Evolutionary conservation across 2,329 filamentous ascomycete genomes (phyloP).

Genomic region (Epichloe sibirici): DNA sequence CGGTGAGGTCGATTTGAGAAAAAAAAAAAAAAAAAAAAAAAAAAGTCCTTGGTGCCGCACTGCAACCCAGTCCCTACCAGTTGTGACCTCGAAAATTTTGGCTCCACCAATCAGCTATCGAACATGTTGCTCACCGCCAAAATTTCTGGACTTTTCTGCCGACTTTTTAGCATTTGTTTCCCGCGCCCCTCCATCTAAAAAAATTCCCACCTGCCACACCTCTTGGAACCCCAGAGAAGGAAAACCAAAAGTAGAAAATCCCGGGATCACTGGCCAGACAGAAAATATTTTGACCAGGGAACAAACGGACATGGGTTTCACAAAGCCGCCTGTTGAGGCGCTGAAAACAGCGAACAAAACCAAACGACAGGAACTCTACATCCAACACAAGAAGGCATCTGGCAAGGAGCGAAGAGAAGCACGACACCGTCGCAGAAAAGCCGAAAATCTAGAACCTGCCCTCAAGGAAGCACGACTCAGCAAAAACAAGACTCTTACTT

Average conservation of each 20-base stretch:
- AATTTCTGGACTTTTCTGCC: conserved; percentile 25
- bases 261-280: not conserved
- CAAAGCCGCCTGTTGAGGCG: conserved; percentile 23
- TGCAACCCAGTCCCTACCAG: not conserved
- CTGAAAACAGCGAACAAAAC: conserved; percentile 60
- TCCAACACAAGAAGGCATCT: conserved; percentile 66
- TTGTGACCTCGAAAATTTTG: conserved; percentile 4
- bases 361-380: conserved; percentile 62
- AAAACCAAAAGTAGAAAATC: not conserved
- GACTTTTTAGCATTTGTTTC: not conserved
- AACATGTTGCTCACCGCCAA: conserved; percentile 24
- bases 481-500: conserved; percentile 66
- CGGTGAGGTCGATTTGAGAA: not conserved
- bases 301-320: conserved; percentile 19
- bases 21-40: not conserved
- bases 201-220: conserved; percentile 4
- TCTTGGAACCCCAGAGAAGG: not conserved
- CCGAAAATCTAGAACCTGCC: conserved; percentile 73
- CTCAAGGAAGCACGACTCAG: conserved; percentile 61
- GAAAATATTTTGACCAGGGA: not conserved
- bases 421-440: conserved; percentile 67
- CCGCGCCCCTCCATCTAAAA: conserved; percentile 10
- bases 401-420: conserved; percentile 65
- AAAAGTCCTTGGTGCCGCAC: not conserved
- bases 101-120: conserved; percentile 12